phyloP scores from a whole-genome alignment of 106 monocot species.

The Gastrodia elata region DNA sequence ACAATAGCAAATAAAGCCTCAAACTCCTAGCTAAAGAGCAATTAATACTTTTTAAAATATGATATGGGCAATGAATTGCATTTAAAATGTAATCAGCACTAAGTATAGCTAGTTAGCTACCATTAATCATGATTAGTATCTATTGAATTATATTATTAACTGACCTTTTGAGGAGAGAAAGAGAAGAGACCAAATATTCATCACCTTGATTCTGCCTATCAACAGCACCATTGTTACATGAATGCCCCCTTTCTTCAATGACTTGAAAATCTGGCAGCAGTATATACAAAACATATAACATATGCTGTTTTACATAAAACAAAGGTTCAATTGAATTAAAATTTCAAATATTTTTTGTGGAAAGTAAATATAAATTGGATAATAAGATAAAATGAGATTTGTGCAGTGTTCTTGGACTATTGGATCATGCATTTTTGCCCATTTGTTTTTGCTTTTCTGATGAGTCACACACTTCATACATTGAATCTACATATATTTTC shows the following conservation, averaged over 20 bases:
- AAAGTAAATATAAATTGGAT: not conserved
- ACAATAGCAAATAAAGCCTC: too few relatives aligned
- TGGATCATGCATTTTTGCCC: not conserved
- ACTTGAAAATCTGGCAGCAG: constrained; percentile 29
- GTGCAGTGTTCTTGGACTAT: not conserved
- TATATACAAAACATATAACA: not conserved
- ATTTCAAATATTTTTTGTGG: not conserved
- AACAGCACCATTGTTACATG: constrained; percentile 19
- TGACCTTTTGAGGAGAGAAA: constrained; percentile 54
- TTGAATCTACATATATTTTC: too few relatives aligned
- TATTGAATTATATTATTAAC: too few relatives aligned
- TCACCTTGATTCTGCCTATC: constrained; percentile 26
- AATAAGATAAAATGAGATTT: not conserved
- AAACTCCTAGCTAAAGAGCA: too few relatives aligned
- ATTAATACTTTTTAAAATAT: too few relatives aligned
- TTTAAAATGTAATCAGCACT: too few relatives aligned
- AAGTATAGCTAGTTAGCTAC: too few relatives aligned
- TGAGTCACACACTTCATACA: constrained; percentile 9
- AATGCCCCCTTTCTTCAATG: constrained; percentile 19
- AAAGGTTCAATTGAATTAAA: not conserved
- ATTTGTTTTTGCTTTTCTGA: constrained; percentile 1
- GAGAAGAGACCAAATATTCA: constrained; percentile 17
- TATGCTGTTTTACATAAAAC: not conserved
- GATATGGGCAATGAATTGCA: too few relatives aligned
- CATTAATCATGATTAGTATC: too few relatives aligned